Percentiles rank a stretch among this genome's conserved stretches.
These are phyloP conservation scores for Phytophthora pluvialis DNA, from an alignment of 352 stramenopile species.

Conservation along the genomic window DNA sequence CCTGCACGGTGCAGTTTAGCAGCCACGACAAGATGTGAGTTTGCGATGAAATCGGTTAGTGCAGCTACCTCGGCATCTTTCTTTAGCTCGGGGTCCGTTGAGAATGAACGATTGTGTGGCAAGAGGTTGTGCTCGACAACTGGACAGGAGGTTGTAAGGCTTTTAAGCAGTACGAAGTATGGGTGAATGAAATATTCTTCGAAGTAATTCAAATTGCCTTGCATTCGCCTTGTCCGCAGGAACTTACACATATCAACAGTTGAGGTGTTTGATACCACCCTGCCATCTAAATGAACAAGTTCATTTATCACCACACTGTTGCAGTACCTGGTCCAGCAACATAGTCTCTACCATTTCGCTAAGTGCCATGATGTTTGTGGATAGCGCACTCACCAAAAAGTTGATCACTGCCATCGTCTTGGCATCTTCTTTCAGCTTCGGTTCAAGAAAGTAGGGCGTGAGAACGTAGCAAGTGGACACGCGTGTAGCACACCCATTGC, in stretches of 20 bases:
- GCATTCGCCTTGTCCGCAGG: too few species aligned
- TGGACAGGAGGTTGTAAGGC: too few species aligned
- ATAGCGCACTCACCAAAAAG: conserved; percentile 46
- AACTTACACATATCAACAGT: neutral
- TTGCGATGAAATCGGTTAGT: too few species aligned
- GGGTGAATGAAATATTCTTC: too few species aligned
- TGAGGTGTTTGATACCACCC: neutral
- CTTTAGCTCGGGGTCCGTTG: too few species aligned
- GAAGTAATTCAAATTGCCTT: too few species aligned
- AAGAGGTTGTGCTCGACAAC: too few species aligned
- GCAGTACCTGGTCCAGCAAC: conserved; percentile 33
- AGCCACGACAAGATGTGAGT: too few species aligned
- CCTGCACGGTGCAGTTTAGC: too few species aligned
- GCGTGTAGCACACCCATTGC: conserved; percentile 38
- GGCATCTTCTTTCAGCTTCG: conserved; percentile 31
- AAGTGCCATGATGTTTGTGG: conserved; percentile 42
- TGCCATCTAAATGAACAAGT: neutral
- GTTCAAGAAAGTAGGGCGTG: conserved; percentile 47
- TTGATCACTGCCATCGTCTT: conserved; percentile 45
- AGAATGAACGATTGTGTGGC: too few species aligned
- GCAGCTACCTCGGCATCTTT: too few species aligned
- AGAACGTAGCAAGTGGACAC: conserved; percentile 60
- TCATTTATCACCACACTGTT: conserved; percentile 7
- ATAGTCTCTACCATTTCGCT: conserved; percentile 56
- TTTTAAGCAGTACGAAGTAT: too few species aligned